phyloP scores from a whole-genome alignment of 2,329 filamentous ascomycete genomes.

The Chalaropsis ovoidea region DNA sequence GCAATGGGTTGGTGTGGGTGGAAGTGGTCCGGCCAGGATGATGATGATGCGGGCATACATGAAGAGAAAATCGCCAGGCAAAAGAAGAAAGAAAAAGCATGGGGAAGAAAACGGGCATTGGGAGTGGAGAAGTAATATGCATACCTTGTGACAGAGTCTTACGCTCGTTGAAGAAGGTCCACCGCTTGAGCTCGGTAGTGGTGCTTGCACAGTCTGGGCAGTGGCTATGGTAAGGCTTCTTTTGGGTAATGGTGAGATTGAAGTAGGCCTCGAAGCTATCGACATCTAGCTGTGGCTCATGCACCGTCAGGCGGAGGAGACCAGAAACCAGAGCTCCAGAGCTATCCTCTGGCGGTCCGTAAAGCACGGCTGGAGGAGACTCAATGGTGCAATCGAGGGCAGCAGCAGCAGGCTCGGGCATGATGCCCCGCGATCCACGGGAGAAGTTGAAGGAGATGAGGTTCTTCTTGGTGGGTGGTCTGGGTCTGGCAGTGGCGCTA shows the following conservation, averaged over 20 bases:
- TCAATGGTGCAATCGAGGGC: constrained; percentile 56
- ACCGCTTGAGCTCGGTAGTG: constrained; percentile 63
- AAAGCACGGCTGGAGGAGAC: constrained; percentile 77
- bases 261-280: constrained; percentile 65
- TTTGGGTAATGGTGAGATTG: constrained; percentile 60
- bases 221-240: constrained; percentile 69
- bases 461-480: constrained; percentile 34
- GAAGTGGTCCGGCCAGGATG: not conserved
- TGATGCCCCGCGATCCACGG: constrained; percentile 32
- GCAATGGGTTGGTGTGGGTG: not conserved
- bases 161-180: constrained; percentile 60
- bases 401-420: constrained; percentile 35
- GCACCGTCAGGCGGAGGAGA: constrained; percentile 63
- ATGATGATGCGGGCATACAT: not conserved
- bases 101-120: not conserved
- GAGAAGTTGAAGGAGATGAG: constrained; percentile 32
- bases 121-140: constrained; percentile 24
- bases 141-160: constrained; percentile 43
- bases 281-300: constrained; percentile 55
- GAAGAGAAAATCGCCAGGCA: not conserved
- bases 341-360: constrained; percentile 63
- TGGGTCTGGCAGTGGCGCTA: constrained; percentile 28
- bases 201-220: constrained; percentile 67
- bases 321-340: constrained; percentile 79
- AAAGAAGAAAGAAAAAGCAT: not conserved